Percentiles rank a stretch among this genome's conserved stretches.
These are phyloP conservation scores for Saccharomyces hybrid DNA, from an alignment of 1,139 yeast species.

Conservation along the genomic window DNA sequence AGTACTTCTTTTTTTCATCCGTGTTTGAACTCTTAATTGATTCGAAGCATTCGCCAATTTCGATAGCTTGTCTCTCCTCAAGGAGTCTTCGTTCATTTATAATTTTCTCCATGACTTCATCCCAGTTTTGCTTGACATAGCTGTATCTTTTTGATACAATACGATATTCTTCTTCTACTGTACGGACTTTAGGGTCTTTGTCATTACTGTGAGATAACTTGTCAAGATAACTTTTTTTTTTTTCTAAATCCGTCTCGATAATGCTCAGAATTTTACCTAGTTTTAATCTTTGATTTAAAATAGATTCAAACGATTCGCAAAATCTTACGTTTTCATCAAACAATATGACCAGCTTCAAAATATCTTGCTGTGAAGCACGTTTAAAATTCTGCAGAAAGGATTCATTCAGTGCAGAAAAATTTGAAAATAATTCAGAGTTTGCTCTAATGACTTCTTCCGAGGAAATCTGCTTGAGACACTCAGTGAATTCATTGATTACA, in stretches of 20 bases:
- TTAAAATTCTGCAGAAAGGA: background rate
- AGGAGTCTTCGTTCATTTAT: constrained; percentile 61
- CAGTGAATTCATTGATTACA: background rate
- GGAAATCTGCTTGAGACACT: background rate
- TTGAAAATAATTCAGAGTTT: background rate
- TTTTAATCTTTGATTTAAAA: constrained; percentile 65
- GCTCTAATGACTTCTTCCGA: background rate
- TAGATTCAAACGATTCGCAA: constrained; percentile 65
- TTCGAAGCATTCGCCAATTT: constrained; percentile 83
- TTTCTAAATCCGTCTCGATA: constrained; percentile 46
- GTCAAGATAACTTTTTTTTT: constrained; percentile 44
- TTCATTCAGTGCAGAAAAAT: background rate
- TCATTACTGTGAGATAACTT: constrained; percentile 43
- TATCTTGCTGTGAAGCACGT: constrained; percentile 47
- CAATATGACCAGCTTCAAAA: constrained; percentile 77
- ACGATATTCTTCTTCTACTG: constrained; percentile 50
- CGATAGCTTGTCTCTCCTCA: constrained; percentile 71
- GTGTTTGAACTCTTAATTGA: constrained; percentile 71
- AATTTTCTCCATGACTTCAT: constrained; percentile 54
- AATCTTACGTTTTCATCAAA: constrained; percentile 80
- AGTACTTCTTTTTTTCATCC: background rate
- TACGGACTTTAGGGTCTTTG: constrained; percentile 48
- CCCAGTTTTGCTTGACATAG: constrained; percentile 43
- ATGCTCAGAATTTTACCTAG: constrained; percentile 50
- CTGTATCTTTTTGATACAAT: constrained; percentile 32